Evolutionary conservation across 345 rosid genomes (phyloP), one percentile per base, ranked within the genome.

Genomic region (Psidium friedrichsthalianum): DNA sequence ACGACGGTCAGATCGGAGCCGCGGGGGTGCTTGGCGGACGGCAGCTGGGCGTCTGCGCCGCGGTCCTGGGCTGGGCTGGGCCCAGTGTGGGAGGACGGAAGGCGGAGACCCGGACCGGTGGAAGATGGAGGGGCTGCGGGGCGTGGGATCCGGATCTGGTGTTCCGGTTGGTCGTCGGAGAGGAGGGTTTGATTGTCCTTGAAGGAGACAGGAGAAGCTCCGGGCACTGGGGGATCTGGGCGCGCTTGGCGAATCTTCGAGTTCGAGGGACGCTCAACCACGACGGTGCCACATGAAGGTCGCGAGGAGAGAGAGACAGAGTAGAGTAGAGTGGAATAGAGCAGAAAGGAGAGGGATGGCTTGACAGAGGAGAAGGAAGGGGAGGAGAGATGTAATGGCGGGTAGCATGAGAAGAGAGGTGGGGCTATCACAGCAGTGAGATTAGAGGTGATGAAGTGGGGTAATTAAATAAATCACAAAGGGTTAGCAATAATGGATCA

Each of bases 51-150:
- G 86, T 76, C 82, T 47, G 82, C 82, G 36, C 86, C 8, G 29
- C 85, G 6, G 89, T 78, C 51, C 3, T 49, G 52, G 52, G 52
- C 52, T 49, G 76, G 84, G 83, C 58, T 29, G 85, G 47, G 91
- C 49, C 86, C 87, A 87, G 11, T n/a, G 90, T 82, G 59, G 90
- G 88, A 89, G 86, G 90, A 90, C 74, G 10, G 95, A 86, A 86
- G 85, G 82, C 85, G 51, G 93, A 92, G 82, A 89, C 78, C 47
- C 96, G 91, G 56, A 88, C 90, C n/a, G 96, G 92, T 93, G 96
- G 90, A 96, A 86, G 85, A 96, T 57, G 74, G 91, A 87, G 83
- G 93, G 90, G 22, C 86, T 58, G 51, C 87, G 86, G 11, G 91
- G 89, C 2, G 53, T 6, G 85, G 57, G 57, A 55, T 24, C 56